Conservation (phyloP, 2,329 filamentous ascomycete species). For the Blastomyces parvus region DNA sequence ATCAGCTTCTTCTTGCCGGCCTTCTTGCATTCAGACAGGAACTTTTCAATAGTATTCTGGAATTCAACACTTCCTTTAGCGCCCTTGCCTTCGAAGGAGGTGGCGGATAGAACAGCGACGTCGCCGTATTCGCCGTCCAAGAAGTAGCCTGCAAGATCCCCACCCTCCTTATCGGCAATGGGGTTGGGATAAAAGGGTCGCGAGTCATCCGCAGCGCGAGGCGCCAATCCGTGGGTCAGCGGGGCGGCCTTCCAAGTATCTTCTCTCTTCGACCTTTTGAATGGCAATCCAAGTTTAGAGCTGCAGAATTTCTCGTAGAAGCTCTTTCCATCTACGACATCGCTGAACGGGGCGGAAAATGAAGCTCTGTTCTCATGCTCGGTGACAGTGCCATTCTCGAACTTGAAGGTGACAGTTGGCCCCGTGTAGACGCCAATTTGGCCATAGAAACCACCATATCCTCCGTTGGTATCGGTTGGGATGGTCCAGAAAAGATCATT, state of each 20-base stretch:
- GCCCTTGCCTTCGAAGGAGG: conserved; percentile 27
- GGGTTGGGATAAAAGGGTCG: conserved; percentile 30
- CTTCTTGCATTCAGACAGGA: conserved; percentile 40
- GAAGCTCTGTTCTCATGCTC: conserved; percentile 21
- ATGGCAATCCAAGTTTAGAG: conserved; percentile 10
- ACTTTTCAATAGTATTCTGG: conserved; percentile 32
- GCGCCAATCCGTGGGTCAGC: neutral
- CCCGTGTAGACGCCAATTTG: conserved; percentile 20
- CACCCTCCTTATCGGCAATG: conserved; percentile 26
- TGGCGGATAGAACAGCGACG: conserved; percentile 38
- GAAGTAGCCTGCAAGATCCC: conserved; percentile 38
- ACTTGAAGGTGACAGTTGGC: conserved; percentile 21
- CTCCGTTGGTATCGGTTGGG: conserved; percentile 10
- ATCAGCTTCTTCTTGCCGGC: conserved; percentile 52
- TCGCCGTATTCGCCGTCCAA: conserved; percentile 33
- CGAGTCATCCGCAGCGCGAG: neutral
- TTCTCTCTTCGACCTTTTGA: conserved; percentile 3
- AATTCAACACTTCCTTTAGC: conserved; percentile 23
- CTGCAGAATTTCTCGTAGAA: conserved; percentile 35
- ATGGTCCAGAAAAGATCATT: conserved; percentile 24
- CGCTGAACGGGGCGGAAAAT: conserved; percentile 23
- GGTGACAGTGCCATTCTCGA: conserved; percentile 25
- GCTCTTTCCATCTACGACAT: conserved; percentile 30
- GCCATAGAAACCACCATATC: conserved; percentile 11
- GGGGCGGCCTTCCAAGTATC: conserved; percentile 9